Evolutionary conservation across 192 early-diverging fungal genomes (phyloP).

Genomic region (Coemansia sp.): DNA sequence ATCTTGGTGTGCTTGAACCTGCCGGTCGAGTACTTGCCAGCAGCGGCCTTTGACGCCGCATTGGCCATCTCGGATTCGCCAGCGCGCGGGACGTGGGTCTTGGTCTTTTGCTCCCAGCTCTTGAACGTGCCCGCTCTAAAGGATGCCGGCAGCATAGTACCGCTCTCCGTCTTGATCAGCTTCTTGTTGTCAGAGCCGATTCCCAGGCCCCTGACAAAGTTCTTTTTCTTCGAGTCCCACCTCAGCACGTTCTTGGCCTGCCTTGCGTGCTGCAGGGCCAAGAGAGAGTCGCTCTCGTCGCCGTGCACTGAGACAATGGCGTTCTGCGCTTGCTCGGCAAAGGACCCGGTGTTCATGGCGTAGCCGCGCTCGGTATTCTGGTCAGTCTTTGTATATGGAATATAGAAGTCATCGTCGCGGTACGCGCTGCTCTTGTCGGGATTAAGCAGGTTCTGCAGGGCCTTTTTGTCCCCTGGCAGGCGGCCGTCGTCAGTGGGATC

Average conservation of each 20-base stretch:
- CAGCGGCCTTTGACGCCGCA: slow-evolving; percentile 35
- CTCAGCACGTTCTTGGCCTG: slow-evolving; percentile 57
- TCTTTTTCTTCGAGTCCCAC: slow-evolving; percentile 94
- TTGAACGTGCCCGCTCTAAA: slow-evolving; percentile 85
- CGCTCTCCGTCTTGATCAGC: slow-evolving; percentile 86
- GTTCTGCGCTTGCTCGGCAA: slow-evolving; percentile 75
- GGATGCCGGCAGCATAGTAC: slow-evolving; percentile 81
- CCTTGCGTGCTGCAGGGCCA: slow-evolving; percentile 58
- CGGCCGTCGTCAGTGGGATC: slow-evolving; percentile 31
- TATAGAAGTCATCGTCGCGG: slow-evolving; percentile 84
- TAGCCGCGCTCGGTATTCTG: slow-evolving; percentile 85
- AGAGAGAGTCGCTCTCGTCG: slow-evolving; percentile 72
- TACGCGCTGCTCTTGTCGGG: slow-evolving; percentile 28
- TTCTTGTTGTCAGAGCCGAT: slow-evolving; percentile 96
- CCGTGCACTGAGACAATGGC: slow-evolving; percentile 74
- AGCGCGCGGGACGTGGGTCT: slow-evolving; percentile 70
- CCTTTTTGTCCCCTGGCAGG: background rate
- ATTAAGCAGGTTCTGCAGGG: slow-evolving; percentile 21
- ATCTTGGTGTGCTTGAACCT: slow-evolving; percentile 77
- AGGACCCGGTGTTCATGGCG: slow-evolving; percentile 66
- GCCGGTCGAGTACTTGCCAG: slow-evolving; percentile 50
- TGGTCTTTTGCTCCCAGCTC: slow-evolving; percentile 90
- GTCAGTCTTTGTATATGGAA: slow-evolving; percentile 80
- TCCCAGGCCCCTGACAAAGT: slow-evolving; percentile 77
- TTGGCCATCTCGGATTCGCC: slow-evolving; percentile 80